These are phyloP conservation scores for Ochromonas danica DNA, from an alignment of 108 stramenopile genomes.

Conservation along the genomic window DNA sequence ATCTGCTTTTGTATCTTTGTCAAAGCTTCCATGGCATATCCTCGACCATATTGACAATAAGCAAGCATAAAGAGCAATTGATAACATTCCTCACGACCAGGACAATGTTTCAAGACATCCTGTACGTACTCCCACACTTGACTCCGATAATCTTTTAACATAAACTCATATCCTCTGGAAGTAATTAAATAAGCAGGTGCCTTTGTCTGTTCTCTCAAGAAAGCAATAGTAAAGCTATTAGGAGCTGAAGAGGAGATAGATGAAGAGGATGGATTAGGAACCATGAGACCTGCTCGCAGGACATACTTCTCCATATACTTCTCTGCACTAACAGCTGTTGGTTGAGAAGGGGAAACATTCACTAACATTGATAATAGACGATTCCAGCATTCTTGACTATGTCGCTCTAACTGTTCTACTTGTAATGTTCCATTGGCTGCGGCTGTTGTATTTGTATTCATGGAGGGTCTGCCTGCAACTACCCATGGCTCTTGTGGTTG, in stretches of 20 bases:
- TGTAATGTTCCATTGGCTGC: neutral
- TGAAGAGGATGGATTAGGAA: too few species aligned
- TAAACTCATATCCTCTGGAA: slow-evolving; percentile 8
- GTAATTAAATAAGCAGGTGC: neutral
- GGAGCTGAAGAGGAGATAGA: too few species aligned
- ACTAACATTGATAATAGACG: neutral
- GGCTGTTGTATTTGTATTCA: neutral
- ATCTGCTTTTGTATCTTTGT: neutral
- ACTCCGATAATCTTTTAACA: slow-evolving; percentile 4
- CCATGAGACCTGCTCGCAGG: neutral
- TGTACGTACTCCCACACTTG: slow-evolving; percentile 35
- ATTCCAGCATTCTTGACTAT: slow-evolving; percentile 1
- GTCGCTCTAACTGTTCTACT: neutral
- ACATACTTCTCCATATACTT: neutral
- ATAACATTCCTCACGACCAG: neutral
- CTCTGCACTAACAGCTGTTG: neutral
- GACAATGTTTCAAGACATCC: neutral
- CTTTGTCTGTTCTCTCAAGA: neutral
- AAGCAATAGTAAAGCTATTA: neutral
- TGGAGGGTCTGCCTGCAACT: too few species aligned
- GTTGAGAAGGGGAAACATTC: neutral
- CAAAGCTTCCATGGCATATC: neutral
- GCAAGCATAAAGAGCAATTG: slow-evolving; percentile 14
- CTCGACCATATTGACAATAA: neutral
- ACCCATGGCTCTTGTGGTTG: neutral